A percentile compares a stretch with the other conserved stretches of the same genome.
These are phyloP conservation scores for Aspergillus phoenicis DNA, from an alignment of 2,329 filamentous ascomycete genomes.

Conservation along the genomic window DNA sequence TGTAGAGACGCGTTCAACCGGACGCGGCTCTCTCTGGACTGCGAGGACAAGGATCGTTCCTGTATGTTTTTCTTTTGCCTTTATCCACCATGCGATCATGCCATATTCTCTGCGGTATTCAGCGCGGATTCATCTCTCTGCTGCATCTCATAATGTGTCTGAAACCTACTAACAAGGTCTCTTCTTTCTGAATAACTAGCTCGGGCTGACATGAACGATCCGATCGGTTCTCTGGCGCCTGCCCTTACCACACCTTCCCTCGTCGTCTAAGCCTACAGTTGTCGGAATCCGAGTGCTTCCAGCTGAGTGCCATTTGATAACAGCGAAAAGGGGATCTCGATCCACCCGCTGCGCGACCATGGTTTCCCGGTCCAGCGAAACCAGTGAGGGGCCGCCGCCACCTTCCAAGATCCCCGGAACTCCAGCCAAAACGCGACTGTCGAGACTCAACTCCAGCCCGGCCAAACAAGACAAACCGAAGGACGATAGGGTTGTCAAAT, in stretches of 20 bases:
- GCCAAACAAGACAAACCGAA: slow-evolving; percentile 50
- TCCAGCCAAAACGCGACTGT: slow-evolving; percentile 41
- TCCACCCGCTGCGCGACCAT: slow-evolving; percentile 27
- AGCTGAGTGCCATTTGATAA: background rate
- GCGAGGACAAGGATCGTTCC: slow-evolving; percentile 31
- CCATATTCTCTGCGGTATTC: background rate
- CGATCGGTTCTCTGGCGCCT: slow-evolving; percentile 36
- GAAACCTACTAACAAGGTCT: slow-evolving; percentile 19
- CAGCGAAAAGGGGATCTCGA: slow-evolving; percentile 4
- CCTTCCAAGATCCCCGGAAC: slow-evolving; percentile 40
- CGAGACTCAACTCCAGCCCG: slow-evolving; percentile 48
- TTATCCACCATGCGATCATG: slow-evolving; percentile 22
- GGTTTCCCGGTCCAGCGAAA: slow-evolving; percentile 45
- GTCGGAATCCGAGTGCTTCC: slow-evolving; percentile 15
- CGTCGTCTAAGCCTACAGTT: slow-evolving; percentile 28
- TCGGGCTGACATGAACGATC: slow-evolving; percentile 37
- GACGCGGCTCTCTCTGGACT: slow-evolving; percentile 24
- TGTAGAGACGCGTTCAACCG: slow-evolving; percentile 21
- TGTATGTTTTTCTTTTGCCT: slow-evolving; percentile 25
- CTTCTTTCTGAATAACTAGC: slow-evolving; percentile 17
- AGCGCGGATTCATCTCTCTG: background rate
- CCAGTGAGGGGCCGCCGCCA: slow-evolving; percentile 37
- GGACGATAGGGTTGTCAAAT: slow-evolving; percentile 48
- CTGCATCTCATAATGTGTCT: slow-evolving; percentile 5
- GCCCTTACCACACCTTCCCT: slow-evolving; percentile 31